A percentile compares a stretch with the other conserved stretches of the same genome.
These are phyloP conservation scores for Trichopus zeylanicus DNA, from an alignment of 116 monocot genomes.

Conservation along the genomic window DNA sequence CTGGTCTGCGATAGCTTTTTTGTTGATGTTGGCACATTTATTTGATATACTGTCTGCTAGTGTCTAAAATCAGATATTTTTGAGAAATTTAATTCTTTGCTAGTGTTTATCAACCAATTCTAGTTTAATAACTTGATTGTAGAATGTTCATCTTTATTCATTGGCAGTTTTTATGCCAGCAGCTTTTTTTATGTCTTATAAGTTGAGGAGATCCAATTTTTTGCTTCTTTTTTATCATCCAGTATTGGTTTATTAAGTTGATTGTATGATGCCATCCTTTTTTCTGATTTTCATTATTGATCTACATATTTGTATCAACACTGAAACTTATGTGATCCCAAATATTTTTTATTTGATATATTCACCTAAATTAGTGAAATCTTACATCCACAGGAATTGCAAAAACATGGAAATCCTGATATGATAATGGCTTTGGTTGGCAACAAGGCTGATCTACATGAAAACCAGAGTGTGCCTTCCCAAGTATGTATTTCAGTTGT, in stretches of 20 bases:
- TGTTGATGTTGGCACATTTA: too few relatives aligned
- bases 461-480: conserved; percentile 62
- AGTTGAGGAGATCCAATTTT: not conserved
- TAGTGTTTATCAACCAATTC: too few relatives aligned
- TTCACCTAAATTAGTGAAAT: not conserved
- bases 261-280: too few relatives aligned
- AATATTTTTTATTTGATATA: not conserved
- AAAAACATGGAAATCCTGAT: conserved; percentile 93
- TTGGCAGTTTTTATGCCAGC: not conserved
- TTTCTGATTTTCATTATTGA: too few relatives aligned
- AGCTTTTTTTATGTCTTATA: not conserved
- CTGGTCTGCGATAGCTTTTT: too few relatives aligned
- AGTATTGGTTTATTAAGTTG: too few relatives aligned
- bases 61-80: too few relatives aligned
- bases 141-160: too few relatives aligned
- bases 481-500: conserved; percentile 28
- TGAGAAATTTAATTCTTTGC: too few relatives aligned
- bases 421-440: conserved; percentile 95
- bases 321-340: not conserved
- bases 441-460: conserved; percentile 95
- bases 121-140: too few relatives aligned
- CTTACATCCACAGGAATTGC: conserved; percentile 69
- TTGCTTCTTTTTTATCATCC: not conserved
- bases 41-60: too few relatives aligned
- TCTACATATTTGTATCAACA: too few relatives aligned